These are phyloP conservation scores for Lojkania enalia DNA, from an alignment of 2,329 filamentous ascomycete species.

Conservation along the genomic window DNA sequence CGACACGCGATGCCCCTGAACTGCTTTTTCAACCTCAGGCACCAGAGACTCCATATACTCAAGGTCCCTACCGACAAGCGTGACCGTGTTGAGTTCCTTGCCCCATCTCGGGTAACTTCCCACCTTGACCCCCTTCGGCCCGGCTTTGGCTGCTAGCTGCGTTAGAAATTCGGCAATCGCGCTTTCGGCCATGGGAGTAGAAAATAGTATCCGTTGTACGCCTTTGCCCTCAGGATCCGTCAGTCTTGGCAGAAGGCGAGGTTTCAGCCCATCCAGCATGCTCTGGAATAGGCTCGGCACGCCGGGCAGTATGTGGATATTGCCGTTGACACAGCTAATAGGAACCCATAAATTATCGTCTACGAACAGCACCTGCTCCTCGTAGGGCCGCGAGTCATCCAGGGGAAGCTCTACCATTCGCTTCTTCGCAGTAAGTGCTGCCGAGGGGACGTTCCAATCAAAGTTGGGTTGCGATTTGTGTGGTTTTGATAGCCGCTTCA, in stretches of 20 bases:
- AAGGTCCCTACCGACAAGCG: constrained; percentile 76
- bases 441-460: constrained; percentile 81
- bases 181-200: constrained; percentile 86
- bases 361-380: constrained; percentile 77
- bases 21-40: constrained; percentile 73
- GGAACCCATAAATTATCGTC: constrained; percentile 88
- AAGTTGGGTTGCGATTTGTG: constrained; percentile 75
- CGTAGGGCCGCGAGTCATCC: constrained; percentile 65
- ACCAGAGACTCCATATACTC: constrained; percentile 79
- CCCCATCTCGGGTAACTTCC: constrained; percentile 95
- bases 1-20: constrained; percentile 70
- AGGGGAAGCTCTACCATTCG: constrained; percentile 89
- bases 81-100: constrained; percentile 85
- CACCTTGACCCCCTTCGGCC: constrained; percentile 80
- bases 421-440: constrained; percentile 76
- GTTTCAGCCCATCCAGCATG: constrained; percentile 76
- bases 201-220: constrained; percentile 76
- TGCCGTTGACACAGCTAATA: constrained; percentile 84
- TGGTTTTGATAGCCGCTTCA: constrained; percentile 79
- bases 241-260: constrained; percentile 69
- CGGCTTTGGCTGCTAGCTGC: constrained; percentile 73
- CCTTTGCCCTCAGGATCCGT: constrained; percentile 81
- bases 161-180: constrained; percentile 81
- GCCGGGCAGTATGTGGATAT: constrained; percentile 89
- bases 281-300: constrained; percentile 82